Evolutionary conservation across 169 alveolate genomes (phyloP), one percentile per base, ranked within the genome.

Genomic region (Plasmodium reichenowi): DNA sequence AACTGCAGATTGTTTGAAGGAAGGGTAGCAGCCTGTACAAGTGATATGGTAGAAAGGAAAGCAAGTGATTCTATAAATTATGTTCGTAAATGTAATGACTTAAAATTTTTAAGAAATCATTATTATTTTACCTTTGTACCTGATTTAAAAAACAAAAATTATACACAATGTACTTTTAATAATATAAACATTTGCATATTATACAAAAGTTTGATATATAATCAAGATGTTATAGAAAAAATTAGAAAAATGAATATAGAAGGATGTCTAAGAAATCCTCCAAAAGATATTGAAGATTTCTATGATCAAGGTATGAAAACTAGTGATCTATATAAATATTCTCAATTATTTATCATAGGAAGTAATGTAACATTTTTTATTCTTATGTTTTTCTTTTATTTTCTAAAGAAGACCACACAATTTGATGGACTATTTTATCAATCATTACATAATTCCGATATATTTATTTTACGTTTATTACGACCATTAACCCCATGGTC

Each of bases 1-100:
- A 83, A 88, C 72, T 93, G 94, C 38, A 73, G 94, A 58, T 15
- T 71, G 56, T 93, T 76, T 73, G 88, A 73, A 43, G 76, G 94
- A 2, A 90, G 83, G 52, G 56, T 60, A 26, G 94, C 89, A 58
- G 60, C 89, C 3, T 78, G 89, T 38, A 64, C 89, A 32, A 66
- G 10, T 59, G 60, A 13, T n/a, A 50, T 64, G 56, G 43, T 10
- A 48, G 78, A 29, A 5, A 15, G 24, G 1, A 15, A 50, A 59
- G 59, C 62, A 50, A 58, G 38, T 24, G 54, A 8, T 3, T n/a
- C 52, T 15, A 13, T 56, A 38, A 78, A 45, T 58, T 15, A 64
- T 50, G 67, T 78, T 64, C 70, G 76, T 22, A 78, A 66, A 64
- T 78, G 89, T 47, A 78, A 78, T 70, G 76, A 67, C 45, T 38